Evolutionary conservation across 1,284 basidiomycete genomes (phyloP), one percentile per base, ranked within the genome.

Genomic region (Trametes pubescens): DNA sequence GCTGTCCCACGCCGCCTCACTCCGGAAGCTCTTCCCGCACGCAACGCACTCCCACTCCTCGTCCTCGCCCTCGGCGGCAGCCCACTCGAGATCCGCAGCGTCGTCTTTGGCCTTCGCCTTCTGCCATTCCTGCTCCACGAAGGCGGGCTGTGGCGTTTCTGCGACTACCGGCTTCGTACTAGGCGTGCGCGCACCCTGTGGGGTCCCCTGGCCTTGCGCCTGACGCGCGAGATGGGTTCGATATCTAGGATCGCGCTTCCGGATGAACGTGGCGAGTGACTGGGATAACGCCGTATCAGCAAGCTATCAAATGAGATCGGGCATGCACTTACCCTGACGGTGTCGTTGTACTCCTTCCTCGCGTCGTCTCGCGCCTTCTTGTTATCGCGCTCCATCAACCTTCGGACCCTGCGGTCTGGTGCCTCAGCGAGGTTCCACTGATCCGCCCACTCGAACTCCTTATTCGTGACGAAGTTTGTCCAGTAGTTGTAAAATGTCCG

Each of bases 361-460:
- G 93, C 92, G 47, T 94, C 92, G 44, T 98, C 95, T 16, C 96
- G 85, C 9, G 89, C 87, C 71, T 95, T 95, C 78, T 94, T 95
- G 77, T 99, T 99, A 71, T 99, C 98, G 73, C 92, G 94, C 76
- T 99, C 98, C 92, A 99, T 96, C 43, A 95, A 73, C 87, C 94
- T 86, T 72, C 96, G 86, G 49, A 94, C 85, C 48, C 90, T 86
- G 24, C 97, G 84, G 77, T 98, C 96, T 11, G 94, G 94, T 2
- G 95, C 96, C 64, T 96, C 91, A 18, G 86, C 80, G 2, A 89
- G 67, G 73, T 96, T 92, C 88, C 95, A 98, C 71, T 88, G 84
- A 66, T 96, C 95, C 60, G 84, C 84, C 96, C 97, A 99, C 1
- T 85, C 82, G 73, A 99, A 99, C 59, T 92, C 91, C 76, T 99